Evolutionary conservation across 441 rosid genomes (phyloP), one percentile per base, ranked within the genome.

Genomic region (Euphorbia schlechtendalii): DNA sequence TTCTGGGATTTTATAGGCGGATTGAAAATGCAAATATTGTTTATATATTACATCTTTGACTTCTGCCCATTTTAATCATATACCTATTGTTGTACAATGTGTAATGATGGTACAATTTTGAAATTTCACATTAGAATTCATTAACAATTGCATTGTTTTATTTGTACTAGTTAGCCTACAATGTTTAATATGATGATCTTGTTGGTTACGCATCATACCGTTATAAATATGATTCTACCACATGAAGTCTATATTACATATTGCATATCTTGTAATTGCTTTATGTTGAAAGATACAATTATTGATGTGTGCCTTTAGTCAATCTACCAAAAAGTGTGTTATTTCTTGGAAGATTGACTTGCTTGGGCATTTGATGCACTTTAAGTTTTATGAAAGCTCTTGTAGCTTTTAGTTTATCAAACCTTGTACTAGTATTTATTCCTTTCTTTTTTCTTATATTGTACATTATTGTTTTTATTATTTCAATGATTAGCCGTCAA

Each of bases 401-500:
- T 12, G n/a, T 54, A 27, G 20, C 32, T 68, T 43, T 28, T 30
- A 22, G 36, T 38, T 0, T 5, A 24, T 51, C 21, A 38, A 53
- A 28, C 59, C 43, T 65, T 34, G 34, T 55, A 48, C 34, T n/a
- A 64, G 55, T 54, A 48, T 6, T 48, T 13, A 17, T 71, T 8
- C 4, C 55, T 25, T 30, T 49, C 32, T 30, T 46, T 13, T 32
- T 25, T 58, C 34, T 22, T 59, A 18, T 28, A 46, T 57, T 48
- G 62, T 22, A 65, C 57, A 34, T 61, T 51, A 52, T 56, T 18
- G 28, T 40, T 67, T 56, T 20, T 59, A 34, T 56, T 56, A 34
- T 41, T 38, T 70, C 64, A 63, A 52, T 72, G 41, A 60, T 73
- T 70, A 94, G 99, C 99, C 99, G 65, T 86, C 99, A 46, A 89